Conservation (phyloP, 2,329 filamentous ascomycete species). For the Coniochaeta hoffmannii region DNA sequence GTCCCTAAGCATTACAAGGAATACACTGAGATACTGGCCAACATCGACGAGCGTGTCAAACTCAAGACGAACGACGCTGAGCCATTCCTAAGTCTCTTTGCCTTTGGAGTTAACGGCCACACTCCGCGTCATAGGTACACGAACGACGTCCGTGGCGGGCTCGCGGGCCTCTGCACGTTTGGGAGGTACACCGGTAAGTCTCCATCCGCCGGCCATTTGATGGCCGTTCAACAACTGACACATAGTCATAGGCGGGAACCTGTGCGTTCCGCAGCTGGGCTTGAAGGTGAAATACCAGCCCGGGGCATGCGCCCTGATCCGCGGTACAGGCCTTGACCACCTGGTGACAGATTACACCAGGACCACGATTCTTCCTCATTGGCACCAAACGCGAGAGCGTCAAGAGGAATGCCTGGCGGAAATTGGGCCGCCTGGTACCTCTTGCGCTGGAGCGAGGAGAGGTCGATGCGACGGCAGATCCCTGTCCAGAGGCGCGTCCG, state of each 20-base stretch:
- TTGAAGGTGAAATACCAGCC: conserved; percentile 10
- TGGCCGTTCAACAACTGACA: background rate
- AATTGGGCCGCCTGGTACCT: conserved; percentile 1
- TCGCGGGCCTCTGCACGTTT: conserved; percentile 6
- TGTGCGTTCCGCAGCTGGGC: conserved; percentile 11
- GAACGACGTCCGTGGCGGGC: conserved; percentile 7
- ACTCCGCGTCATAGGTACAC: conserved; percentile 9
- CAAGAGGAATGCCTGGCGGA: conserved; percentile 2
- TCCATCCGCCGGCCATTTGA: too few relatives aligned
- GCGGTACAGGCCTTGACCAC: conserved; percentile 10
- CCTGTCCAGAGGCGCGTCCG: too few relatives aligned
- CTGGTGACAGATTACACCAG: conserved; percentile 9
- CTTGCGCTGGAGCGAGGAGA: background rate
- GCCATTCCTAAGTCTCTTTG: conserved; percentile 10
- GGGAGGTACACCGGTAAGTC: conserved; percentile 6
- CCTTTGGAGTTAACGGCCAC: conserved; percentile 4
- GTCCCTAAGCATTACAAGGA: background rate
- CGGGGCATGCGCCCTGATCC: conserved; percentile 11
- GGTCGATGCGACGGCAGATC: too few relatives aligned
- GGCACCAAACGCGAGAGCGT: conserved; percentile 12
- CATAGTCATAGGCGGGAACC: conserved; percentile 4
- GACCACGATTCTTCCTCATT: conserved; percentile 12
- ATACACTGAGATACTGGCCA: background rate
- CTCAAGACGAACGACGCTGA: conserved; percentile 4
- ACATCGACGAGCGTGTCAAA: background rate